A percentile compares a stretch with the other conserved stretches of the same genome.
Conservation (phyloP, 148 eudicot genomes). For the Cornus controversa region DNA sequence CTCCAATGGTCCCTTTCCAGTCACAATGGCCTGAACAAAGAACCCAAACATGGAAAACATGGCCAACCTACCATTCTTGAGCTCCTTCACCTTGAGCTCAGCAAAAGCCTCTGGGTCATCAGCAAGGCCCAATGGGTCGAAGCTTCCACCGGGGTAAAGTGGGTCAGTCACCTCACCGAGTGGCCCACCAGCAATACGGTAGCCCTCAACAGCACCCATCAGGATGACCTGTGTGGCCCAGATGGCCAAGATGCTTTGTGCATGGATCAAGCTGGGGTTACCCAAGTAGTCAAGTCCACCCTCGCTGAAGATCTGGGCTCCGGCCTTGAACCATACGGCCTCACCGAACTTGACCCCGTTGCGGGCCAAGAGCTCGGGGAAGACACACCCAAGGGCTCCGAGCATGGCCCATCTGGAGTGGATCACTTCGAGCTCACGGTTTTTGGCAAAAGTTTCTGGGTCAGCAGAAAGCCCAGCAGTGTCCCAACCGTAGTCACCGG, state of each 20-base stretch:
- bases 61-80: slow-evolving; percentile 37
- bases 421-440: slow-evolving; percentile 49
- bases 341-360: slow-evolving; percentile 41
- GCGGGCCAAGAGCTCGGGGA: slow-evolving; percentile 40
- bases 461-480: slow-evolving; percentile 53
- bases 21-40: slow-evolving; percentile 40
- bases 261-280: slow-evolving; percentile 38
- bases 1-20: slow-evolving; percentile 44
- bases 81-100: slow-evolving; percentile 38
- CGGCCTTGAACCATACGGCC: slow-evolving; percentile 43
- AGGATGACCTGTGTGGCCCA: slow-evolving; percentile 36
- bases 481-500: slow-evolving; percentile 56
- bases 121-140: slow-evolving; percentile 42
- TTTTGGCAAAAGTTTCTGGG: slow-evolving; percentile 49
- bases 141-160: slow-evolving; percentile 41
- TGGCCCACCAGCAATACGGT: slow-evolving; percentile 40
- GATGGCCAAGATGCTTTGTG: slow-evolving; percentile 42
- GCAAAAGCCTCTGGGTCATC: slow-evolving; percentile 43
- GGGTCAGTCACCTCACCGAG: slow-evolving; percentile 38
- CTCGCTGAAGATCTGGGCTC: slow-evolving; percentile 40
- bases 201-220: slow-evolving; percentile 42
- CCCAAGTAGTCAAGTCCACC: slow-evolving; percentile 41
- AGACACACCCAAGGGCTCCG: slow-evolving; percentile 41
- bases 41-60: slow-evolving; percentile 44
- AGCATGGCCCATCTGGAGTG: slow-evolving; percentile 44